phyloP scores from a whole-genome alignment of 202 grass and related monocot genomes.

The Eragrostis tef region DNA sequence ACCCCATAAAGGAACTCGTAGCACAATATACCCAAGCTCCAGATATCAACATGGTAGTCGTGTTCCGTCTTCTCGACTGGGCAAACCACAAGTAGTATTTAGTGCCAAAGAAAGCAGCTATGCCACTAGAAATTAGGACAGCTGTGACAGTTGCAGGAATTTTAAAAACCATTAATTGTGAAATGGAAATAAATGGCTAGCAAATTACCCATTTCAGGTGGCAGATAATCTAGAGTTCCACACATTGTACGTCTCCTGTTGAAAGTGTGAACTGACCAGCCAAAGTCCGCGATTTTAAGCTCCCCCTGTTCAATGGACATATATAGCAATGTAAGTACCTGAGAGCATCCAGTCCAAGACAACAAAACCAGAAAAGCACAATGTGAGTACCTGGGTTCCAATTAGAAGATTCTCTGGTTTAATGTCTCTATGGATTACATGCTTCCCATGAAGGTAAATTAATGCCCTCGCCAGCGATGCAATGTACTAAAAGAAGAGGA shows the following conservation, averaged over 20 bases:
- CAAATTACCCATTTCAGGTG: constrained; percentile 92
- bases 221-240: constrained; percentile 89
- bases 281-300: constrained; percentile 95
- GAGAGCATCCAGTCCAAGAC: background rate
- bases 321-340: constrained; percentile 29
- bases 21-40: constrained; percentile 94
- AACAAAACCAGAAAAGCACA: constrained; percentile 5
- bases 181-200: constrained; percentile 15
- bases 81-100: constrained; percentile 40
- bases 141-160: background rate
- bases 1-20: constrained; percentile 90
- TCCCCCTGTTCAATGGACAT: constrained; percentile 62
- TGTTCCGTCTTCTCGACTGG: constrained; percentile 91
- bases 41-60: constrained; percentile 87
- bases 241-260: constrained; percentile 88
- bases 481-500: constrained; percentile 67
- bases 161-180: background rate
- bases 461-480: constrained; percentile 75
- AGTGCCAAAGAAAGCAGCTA: constrained; percentile 15
- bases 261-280: constrained; percentile 92
- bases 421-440: constrained; percentile 92
- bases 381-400: constrained; percentile 62
- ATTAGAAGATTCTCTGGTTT: constrained; percentile 95
- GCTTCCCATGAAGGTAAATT: constrained; percentile 93
- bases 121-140: constrained; percentile 2